Conservation (phyloP, 2,329 filamentous ascomycete genomes). For the Colletotrichum higginsianum region DNA sequence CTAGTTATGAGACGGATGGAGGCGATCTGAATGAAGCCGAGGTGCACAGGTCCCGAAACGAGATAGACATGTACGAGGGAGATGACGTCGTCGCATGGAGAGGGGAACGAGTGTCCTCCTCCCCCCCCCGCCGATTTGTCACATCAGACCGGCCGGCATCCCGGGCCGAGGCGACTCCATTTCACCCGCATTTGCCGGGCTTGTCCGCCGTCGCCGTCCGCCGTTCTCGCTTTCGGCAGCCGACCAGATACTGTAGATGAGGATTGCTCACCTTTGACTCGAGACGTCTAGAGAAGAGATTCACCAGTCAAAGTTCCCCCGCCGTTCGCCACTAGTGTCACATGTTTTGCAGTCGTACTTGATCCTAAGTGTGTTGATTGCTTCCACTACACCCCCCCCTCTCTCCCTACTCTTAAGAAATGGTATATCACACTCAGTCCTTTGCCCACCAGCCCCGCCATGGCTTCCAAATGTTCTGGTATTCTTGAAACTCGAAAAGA, state of each 20-base stretch:
- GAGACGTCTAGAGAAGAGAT: no score
- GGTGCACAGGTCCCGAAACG: not conserved
- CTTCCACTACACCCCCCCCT: conserved; percentile 15
- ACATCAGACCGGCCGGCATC: conserved; percentile 22
- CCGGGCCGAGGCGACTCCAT: conserved; percentile 15
- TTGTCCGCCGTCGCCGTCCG: not conserved
- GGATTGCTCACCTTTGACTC: not conserved
- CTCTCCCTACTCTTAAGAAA: not conserved
- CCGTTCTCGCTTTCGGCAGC: not conserved
- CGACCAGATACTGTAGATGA: not conserved
- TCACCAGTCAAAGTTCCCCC: not conserved
- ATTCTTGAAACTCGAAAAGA: conserved; percentile 20
- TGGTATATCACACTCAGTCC: conserved; percentile 36
- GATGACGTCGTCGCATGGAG: not conserved
- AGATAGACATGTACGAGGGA: not conserved
- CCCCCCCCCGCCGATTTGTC: not conserved
- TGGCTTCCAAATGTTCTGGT: conserved; percentile 34
- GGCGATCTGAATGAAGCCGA: not conserved
- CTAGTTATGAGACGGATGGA: no score
- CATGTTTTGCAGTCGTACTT: not conserved
- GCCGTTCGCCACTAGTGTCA: not conserved
- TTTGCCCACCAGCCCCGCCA: conserved; percentile 1
- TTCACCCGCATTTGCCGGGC: conserved; percentile 20
- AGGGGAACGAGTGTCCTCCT: no score
- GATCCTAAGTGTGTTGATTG: conserved; percentile 27